Evolutionary conservation across 2,329 filamentous ascomycete species (phyloP), one percentile per base, ranked within the genome.

Genomic region (Trichoderma gracile): DNA sequence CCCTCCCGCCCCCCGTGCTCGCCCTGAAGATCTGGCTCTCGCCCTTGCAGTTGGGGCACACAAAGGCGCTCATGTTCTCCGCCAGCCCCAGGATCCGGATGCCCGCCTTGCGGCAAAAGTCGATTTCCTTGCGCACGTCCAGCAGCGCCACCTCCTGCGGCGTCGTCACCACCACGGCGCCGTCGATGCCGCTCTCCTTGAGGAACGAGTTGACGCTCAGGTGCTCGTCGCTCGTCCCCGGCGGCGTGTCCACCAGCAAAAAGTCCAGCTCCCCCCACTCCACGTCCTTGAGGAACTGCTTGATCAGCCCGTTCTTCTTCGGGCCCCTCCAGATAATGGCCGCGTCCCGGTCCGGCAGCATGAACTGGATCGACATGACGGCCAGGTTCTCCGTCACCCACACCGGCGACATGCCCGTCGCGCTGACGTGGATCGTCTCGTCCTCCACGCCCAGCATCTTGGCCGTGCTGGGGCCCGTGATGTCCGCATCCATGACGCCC

Each of bases 401-500:
- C 15, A 98, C 94, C 0, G 95, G 95, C 73, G 90, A 92, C 95
- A 93, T 97, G 2, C 95, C 95, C 1, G 89, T 86, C 60, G 86
- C 89, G 73, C 89, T 95, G 60, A 97, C 87, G 75, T 99, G 95
- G 59, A 99, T 95, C 1, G 91, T 96, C 79, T 99, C 94, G 27
- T 87, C 81, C 77, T 97, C 93, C 1, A 97, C 94, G 40, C 95
- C 95, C 89, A 99, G 93, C 94, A 99, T 98, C 80, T 97, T 97
- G 21, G 95, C 95, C 72, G 99, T 97, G 68, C 88, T 92, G 0
- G 95, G 95, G 0, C 95, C 95, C 78, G 93, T 97, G 67, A 99
- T 97, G 77, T 99, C 95, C 7, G 95, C 96, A 78, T 99, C 95
- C 92, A 98, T 97, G 71, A 99, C 89, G 21, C 94, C 95, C 30